These are phyloP conservation scores for Phaffia tasmanica DNA, from an alignment of 768 basidiomycete genomes.

Conservation along the genomic window DNA sequence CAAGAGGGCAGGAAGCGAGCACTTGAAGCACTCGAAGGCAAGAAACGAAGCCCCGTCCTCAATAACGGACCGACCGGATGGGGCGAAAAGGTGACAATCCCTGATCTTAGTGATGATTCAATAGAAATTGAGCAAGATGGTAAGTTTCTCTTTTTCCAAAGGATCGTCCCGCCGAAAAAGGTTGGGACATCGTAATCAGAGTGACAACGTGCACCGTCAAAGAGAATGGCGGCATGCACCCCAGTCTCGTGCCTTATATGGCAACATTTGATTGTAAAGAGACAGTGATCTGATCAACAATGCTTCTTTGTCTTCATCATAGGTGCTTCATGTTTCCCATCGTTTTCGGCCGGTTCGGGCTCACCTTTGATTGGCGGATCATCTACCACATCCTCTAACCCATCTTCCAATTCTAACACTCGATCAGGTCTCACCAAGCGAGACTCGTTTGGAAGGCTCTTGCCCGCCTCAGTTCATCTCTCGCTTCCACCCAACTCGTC, in stretches of 20 bases:
- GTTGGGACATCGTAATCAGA: no score
- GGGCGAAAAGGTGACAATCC: conserved; percentile 19
- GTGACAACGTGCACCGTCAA: no score
- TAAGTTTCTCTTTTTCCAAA: not conserved
- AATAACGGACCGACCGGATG: conserved; percentile 10
- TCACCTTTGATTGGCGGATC: no score
- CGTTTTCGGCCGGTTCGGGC: not conserved
- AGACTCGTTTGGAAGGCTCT: conserved; percentile 21
- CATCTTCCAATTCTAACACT: not conserved
- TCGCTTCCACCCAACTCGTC: conserved; percentile 10
- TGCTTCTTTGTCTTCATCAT: not conserved
- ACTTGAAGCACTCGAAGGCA: conserved; percentile 68
- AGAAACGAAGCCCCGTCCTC: not conserved
- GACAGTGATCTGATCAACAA: no score
- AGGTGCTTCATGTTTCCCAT: not conserved
- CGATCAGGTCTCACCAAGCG: conserved; percentile 11
- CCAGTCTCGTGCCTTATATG: no score
- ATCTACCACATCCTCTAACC: not conserved
- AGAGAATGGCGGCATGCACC: no score
- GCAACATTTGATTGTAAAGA: no score
- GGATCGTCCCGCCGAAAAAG: no score
- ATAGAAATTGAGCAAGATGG: conserved; percentile 12
- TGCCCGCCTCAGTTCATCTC: conserved; percentile 11
- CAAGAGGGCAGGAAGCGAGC: conserved; percentile 72
- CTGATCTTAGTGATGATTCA: conserved; percentile 21